Evolutionary conservation across 441 rosid species (phyloP).

Genomic region (Eruca vesicaria): DNA sequence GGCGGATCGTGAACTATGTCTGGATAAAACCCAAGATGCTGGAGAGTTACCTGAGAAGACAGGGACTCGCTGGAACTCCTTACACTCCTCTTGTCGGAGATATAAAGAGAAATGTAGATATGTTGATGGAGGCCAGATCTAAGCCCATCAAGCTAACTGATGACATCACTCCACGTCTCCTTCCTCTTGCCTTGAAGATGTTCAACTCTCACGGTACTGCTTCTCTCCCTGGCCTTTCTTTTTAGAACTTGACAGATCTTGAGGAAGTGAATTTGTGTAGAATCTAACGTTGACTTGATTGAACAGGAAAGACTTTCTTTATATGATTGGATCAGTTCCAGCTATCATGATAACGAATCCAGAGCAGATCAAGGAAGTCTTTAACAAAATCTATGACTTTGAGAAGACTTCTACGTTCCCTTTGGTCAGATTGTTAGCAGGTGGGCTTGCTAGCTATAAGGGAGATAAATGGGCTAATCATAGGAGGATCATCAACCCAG

Average conservation of each 20-base stretch:
- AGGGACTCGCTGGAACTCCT: conserved; percentile 47
- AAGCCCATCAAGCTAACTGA: conserved; percentile 35
- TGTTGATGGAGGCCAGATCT: conserved; percentile 36
- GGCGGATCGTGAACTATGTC: conserved; percentile 44
- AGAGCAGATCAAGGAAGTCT: conserved; percentile 39
- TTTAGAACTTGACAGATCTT: not conserved
- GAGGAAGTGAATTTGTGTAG: conserved; percentile 6
- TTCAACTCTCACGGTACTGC: conserved; percentile 33
- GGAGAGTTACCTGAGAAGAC: conserved; percentile 40
- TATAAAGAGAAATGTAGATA: conserved; percentile 19
- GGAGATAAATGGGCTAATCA: conserved; percentile 53
- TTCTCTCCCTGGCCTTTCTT: not conserved
- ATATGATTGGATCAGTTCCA: conserved; percentile 44
- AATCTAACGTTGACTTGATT: conserved; percentile 8
- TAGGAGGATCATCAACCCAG: conserved; percentile 53
- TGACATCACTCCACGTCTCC: conserved; percentile 32
- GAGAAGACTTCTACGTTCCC: conserved; percentile 24
- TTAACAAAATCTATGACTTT: conserved; percentile 39
- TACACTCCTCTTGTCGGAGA: conserved; percentile 46
- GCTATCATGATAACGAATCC: conserved; percentile 43
- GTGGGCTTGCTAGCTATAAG: conserved; percentile 32
- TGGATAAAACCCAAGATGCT: conserved; percentile 48
- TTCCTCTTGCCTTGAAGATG: conserved; percentile 31
- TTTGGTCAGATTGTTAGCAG: conserved; percentile 25
- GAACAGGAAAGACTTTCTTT: conserved; percentile 46